Percentiles rank a stretch among this genome's conserved stretches.
phyloP scores from a whole-genome alignment of 225 moss, liverwort and hornwort species.

The Pseudoscleropodium purum region DNA sequence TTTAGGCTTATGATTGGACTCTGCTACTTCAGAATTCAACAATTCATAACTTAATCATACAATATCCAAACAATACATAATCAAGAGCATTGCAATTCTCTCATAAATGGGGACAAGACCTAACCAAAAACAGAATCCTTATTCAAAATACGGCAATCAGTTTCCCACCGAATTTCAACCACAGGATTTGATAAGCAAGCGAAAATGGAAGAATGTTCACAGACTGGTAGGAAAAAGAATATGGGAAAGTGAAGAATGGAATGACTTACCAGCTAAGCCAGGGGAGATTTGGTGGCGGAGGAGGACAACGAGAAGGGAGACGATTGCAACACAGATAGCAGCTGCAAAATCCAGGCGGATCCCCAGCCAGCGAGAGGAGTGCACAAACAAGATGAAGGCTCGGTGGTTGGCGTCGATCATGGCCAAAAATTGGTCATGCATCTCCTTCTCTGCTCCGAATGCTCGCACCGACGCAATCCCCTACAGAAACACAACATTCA shows the following conservation, averaged over 20 bases:
- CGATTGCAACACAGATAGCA: slow-evolving; percentile 43
- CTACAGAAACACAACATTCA: neutral
- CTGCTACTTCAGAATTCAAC: neutral
- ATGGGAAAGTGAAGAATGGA: neutral
- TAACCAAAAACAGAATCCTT: neutral
- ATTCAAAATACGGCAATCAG: neutral
- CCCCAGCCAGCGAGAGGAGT: slow-evolving; percentile 79
- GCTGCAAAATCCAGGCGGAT: slow-evolving; percentile 79
- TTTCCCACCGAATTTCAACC: neutral
- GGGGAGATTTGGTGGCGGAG: slow-evolving; percentile 51
- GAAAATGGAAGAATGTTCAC: neutral
- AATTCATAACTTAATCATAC: neutral
- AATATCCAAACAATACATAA: neutral
- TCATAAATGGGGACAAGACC: neutral
- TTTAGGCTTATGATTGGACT: neutral
- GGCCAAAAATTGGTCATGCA: slow-evolving; percentile 64
- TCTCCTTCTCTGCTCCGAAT: slow-evolving; percentile 43
- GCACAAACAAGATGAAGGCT: slow-evolving; percentile 61
- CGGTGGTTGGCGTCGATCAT: slow-evolving; percentile 89
- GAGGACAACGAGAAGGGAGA: slow-evolving; percentile 56
- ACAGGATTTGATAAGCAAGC: neutral
- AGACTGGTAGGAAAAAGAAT: neutral
- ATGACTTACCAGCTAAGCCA: slow-evolving; percentile 53
- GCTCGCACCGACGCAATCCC: slow-evolving; percentile 82
- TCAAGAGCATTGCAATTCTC: neutral